Base-by-base conservation (phyloP, 2,329 filamentous ascomycete species). In the Orbilia blumenaviensis region DNA sequence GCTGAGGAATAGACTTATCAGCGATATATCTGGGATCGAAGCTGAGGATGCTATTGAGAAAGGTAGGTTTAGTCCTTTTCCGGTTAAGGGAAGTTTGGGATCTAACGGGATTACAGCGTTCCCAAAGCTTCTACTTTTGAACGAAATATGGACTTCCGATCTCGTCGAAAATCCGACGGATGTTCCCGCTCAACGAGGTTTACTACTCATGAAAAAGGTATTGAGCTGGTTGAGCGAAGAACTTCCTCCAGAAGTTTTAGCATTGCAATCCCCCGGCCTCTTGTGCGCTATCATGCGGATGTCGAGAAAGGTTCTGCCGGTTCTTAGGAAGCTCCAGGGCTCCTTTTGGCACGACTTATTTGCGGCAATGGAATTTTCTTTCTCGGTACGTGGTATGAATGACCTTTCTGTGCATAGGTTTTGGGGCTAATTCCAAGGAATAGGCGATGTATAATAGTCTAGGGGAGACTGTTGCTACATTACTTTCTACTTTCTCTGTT, bases 251-350 rank as follows among this genome's bases (percentile, higher is more conserved):
- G 72, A 76, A 23, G 64, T 69, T 32, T 32, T 76, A 9, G 64
- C 64, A 12, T 25, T 76, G 41, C 72, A 76, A n/a, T 50, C 68
- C 21, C 80, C 82, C n/a, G 82, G 83, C 66, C 78, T 88, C 8
- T 23, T 76, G n/a, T 76, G 54, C n/a, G 58, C 64, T 12, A 69
- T 76, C 34, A 69, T 76, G 64, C 72, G 72, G 32, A 69, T 54
- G 64, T 60, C 23, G 9, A 63, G 27, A 18, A 64, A 69, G 27
- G 84, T 97, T 2, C 83, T 97, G 0, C 92, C 92, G 1, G 87
- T 87, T 42, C 90, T 97, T 79, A 88, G 89, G 72, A 91, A 93
- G 52, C 89, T 97, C 0, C 97, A 97, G 80, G 95, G 94, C 0
- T 88, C 91, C 0, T 92, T 97, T 81, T 99, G 95, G 95, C 87